Percentiles rank a stretch among this genome's conserved stretches.
These are phyloP conservation scores for Postia placenta DNA, from an alignment of 768 basidiomycete species.

Conservation along the genomic window DNA sequence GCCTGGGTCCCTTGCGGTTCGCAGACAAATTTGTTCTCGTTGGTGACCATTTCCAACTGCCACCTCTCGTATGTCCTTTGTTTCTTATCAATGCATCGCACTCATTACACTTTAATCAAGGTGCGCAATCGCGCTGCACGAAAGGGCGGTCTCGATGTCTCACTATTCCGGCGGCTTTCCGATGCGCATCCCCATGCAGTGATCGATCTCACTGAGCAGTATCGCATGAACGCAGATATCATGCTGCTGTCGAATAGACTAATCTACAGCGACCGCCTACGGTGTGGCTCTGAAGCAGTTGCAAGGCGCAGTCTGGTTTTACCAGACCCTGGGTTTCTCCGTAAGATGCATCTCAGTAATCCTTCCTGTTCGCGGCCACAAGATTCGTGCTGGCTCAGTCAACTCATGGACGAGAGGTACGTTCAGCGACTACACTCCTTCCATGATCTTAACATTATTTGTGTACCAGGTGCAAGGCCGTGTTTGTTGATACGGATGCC, in stretches of 20 bases:
- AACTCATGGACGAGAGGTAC: slow-evolving; percentile 59
- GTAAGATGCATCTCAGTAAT: slow-evolving; percentile 33
- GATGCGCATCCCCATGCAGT: slow-evolving; percentile 84
- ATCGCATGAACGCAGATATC: slow-evolving; percentile 95
- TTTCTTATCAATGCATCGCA: background rate
- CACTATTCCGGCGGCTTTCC: slow-evolving; percentile 84
- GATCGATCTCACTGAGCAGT: slow-evolving; percentile 82
- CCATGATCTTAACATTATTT: background rate
- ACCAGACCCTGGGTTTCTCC: slow-evolving; percentile 39
- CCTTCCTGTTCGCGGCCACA: slow-evolving; percentile 26
- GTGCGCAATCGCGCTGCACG: slow-evolving; percentile 78
- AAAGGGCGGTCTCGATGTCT: slow-evolving; percentile 82
- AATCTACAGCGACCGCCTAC: slow-evolving; percentile 72
- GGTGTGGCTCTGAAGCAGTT: slow-evolving; percentile 72
- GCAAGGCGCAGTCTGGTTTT: slow-evolving; percentile 54
- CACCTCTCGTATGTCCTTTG: slow-evolving; percentile 65
- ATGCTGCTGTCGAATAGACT: slow-evolving; percentile 87
- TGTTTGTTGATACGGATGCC: slow-evolving; percentile 91
- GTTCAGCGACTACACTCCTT: slow-evolving; percentile 14
- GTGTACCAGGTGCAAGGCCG: slow-evolving; percentile 61
- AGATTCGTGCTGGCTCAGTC: slow-evolving; percentile 65
- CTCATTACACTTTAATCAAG: no score
- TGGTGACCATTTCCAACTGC: slow-evolving; percentile 96
- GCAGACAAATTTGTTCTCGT: slow-evolving; percentile 91
- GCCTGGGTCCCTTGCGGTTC: slow-evolving; percentile 86